phyloP scores from a whole-genome alignment of 805 yeast species.

The Cyberlindnera bimundalis region DNA sequence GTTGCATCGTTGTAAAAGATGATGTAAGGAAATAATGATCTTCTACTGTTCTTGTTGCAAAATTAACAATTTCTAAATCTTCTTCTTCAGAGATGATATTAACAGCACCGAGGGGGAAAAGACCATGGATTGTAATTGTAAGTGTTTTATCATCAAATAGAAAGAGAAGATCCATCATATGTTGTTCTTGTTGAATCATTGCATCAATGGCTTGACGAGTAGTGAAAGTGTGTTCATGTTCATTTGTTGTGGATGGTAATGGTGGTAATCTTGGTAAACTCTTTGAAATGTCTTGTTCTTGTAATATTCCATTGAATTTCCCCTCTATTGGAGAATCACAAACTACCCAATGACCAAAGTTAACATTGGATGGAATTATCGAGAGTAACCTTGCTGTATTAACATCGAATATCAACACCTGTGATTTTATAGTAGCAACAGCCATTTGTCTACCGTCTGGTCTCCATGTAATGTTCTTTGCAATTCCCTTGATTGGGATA shows the following conservation, averaged over 20 bases:
- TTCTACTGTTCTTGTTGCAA: conserved; percentile 6
- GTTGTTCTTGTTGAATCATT: conserved; percentile 23
- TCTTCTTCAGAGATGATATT: conserved; percentile 8
- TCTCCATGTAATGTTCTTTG: conserved; percentile 31
- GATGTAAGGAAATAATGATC: conserved; percentile 23
- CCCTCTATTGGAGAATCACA: conserved; percentile 3
- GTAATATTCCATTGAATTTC: too few species aligned
- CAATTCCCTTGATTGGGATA: conserved; percentile 31
- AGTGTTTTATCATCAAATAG: conserved; percentile 25
- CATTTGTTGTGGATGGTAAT: conserved; percentile 20
- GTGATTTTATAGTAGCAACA: conserved; percentile 41
- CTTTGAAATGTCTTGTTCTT: conserved; percentile 27
- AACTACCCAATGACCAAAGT: conserved; percentile 19
- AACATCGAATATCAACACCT: conserved; percentile 42
- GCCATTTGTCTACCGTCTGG: conserved; percentile 41
- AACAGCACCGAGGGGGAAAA: conserved; percentile 29
- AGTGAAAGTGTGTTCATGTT: conserved; percentile 19
- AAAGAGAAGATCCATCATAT: conserved; percentile 28
- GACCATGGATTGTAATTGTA: conserved; percentile 32
- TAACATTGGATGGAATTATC: conserved; percentile 12
- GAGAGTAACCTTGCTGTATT: conserved; percentile 41
- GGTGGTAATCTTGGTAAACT: conserved; percentile 37
- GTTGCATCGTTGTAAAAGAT: conserved; percentile 21
- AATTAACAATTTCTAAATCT: conserved; percentile 21
- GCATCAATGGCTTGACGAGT: conserved; percentile 30